Evolutionary conservation across 257 asterid genomes (phyloP).

Genomic region (Fraxinus quadrangulata): DNA sequence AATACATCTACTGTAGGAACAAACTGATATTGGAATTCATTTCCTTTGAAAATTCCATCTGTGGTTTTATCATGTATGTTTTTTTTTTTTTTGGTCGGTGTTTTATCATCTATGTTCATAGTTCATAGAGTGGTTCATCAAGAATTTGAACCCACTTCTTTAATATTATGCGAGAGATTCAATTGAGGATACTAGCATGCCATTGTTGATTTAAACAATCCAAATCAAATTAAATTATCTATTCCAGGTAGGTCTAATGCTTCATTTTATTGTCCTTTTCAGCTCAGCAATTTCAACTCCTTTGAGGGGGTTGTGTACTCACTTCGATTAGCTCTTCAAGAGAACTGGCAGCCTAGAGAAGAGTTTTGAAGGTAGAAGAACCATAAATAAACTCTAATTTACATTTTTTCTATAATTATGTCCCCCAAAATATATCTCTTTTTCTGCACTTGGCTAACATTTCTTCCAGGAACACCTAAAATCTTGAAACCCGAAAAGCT

Average conservation of each 20-base stretch:
- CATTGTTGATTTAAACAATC: background rate
- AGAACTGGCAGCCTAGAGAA: conserved; percentile 83
- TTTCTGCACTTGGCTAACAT: conserved; percentile 3
- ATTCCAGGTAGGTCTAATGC: background rate
- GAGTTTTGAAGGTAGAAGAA: conserved; percentile 63
- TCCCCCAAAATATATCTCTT: background rate
- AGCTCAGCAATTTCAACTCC: conserved; percentile 77
- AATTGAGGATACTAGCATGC: background rate
- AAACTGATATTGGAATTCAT: background rate
- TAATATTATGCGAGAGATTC: no score
- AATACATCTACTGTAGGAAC: background rate
- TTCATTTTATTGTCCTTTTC: background rate
- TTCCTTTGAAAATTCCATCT: background rate
- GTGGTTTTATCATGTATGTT: no score
- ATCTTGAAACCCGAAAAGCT: conserved; percentile 53
- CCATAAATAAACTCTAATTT: background rate
- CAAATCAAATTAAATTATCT: background rate
- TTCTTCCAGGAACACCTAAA: conserved; percentile 58
- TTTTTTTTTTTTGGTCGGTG: no score
- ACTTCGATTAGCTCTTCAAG: conserved; percentile 73
- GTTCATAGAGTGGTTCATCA: background rate
- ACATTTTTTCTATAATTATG: background rate
- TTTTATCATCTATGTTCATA: background rate
- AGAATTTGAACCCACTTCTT: no score
- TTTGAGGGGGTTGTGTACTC: conserved; percentile 78